A percentile compares a stretch with the other conserved stretches of the same genome.
phyloP scores from a whole-genome alignment of 2,329 filamentous ascomycete genomes.

The Clonostachys rhizophaga region DNA sequence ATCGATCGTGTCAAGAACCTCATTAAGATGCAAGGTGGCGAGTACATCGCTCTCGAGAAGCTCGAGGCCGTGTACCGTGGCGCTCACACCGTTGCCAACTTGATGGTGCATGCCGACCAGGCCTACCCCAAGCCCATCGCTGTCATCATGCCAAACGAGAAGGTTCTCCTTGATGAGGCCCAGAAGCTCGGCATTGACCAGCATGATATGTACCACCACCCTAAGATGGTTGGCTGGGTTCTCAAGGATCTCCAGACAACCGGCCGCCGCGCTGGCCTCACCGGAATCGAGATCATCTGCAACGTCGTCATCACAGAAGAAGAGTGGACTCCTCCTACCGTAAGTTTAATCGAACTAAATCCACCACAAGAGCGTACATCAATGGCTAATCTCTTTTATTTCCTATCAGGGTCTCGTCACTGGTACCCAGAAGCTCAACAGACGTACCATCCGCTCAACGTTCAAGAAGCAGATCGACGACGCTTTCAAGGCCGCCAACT shows the following conservation, averaged over 20 bases:
- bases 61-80: slow-evolving; percentile 89
- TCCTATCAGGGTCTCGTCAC: slow-evolving; percentile 48
- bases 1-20: slow-evolving; percentile 98
- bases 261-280: slow-evolving; percentile 62
- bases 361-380: not conserved
- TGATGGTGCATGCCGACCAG: slow-evolving; percentile 79
- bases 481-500: slow-evolving; percentile 17
- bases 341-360: slow-evolving; percentile 40
- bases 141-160: slow-evolving; percentile 68
- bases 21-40: slow-evolving; percentile 90
- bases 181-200: slow-evolving; percentile 58
- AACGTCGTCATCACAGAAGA: slow-evolving; percentile 77
- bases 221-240: slow-evolving; percentile 57
- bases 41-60: slow-evolving; percentile 97
- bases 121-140: slow-evolving; percentile 76
- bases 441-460: slow-evolving; percentile 41
- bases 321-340: slow-evolving; percentile 82
- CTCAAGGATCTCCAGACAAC: slow-evolving; percentile 64
- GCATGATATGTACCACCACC: slow-evolving; percentile 61
- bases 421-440: slow-evolving; percentile 58
- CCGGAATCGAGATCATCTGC: slow-evolving; percentile 68
- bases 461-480: slow-evolving; percentile 48
- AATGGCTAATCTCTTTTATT: too few species aligned
- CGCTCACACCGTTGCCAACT: slow-evolving; percentile 72
- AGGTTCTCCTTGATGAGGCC: slow-evolving; percentile 56